Evolutionary conservation across 192 early-diverging fungal species (phyloP), one percentile per base, ranked within the genome.

Genomic region (Umbelopsis sp.): DNA sequence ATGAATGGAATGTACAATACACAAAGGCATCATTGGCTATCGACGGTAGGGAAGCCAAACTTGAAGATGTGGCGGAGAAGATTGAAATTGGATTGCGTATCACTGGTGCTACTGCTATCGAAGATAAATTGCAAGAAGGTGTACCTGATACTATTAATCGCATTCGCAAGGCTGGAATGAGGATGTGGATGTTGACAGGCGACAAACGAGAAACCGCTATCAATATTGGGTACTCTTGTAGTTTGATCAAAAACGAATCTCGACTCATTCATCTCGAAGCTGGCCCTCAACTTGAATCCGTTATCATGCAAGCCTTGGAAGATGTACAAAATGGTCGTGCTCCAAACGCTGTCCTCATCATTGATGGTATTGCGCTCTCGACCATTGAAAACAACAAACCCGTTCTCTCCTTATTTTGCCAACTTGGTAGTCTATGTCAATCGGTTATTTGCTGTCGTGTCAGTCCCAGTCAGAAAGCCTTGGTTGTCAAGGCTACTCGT

Each of bases 191-290:
- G 87, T 80, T 97, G 77, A 97, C 95, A 0, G 95, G 95, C 32
- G 95, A 97, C 74, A 96, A 95, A 78, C 84, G 89, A 22, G 95
- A 97, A 72, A 97, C 95, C 0, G 95, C 95, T 0, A 90, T 97
- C 69, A 97, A 97, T 70, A 96, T 97, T 82, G 93, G 90, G 16
- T 87, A 91, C 53, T 90, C 94, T 0, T 93, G 90, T 44, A 83
- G 88, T 3, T 78, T 96, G 44, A 81, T 91, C 31, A 83, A 85
- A 41, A 68, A 81, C 31, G 69, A 84, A 31, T 86, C 85, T 5
- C 77, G 71, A 1, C 78, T 78, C 14, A 86, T 82, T 53, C 80
- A 86, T 47, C 59, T 82, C 20, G 72, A 85, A 50, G 75, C 70
- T 25, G 54, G 41, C 9, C 68, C 73, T 25, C 74, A 78, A 41